Evolutionary conservation across 345 rosid species (phyloP).

Genomic region (Cardamine resedifolia): DNA sequence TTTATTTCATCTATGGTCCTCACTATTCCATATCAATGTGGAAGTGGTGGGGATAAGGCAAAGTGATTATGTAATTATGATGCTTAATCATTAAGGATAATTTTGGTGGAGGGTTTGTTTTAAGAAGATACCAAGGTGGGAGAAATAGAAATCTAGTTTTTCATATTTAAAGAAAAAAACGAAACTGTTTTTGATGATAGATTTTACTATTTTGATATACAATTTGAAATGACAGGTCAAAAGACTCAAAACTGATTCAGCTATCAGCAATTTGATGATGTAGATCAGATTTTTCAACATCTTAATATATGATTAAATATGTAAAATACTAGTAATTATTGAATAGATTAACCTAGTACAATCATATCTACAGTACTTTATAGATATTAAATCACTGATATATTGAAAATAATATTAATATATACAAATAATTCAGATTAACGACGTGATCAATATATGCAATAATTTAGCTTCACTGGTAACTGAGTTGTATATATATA

Average conservation of each 20-base stretch:
- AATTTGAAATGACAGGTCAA: neutral
- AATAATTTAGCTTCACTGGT: too few relatives aligned
- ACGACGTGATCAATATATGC: too few relatives aligned
- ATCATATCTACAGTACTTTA: neutral
- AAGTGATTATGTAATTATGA: constrained; percentile 31
- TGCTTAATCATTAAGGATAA: constrained; percentile 7
- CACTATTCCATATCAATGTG: constrained; percentile 25
- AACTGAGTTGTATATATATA: too few relatives aligned
- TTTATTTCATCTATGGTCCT: constrained; percentile 27
- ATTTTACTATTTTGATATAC: neutral
- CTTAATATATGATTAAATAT: neutral
- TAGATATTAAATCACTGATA: neutral
- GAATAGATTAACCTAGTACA: neutral
- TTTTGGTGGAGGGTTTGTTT: constrained; percentile 18
- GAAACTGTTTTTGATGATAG: neutral
- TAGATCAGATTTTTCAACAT: neutral
- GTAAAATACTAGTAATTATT: neutral
- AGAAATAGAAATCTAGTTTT: neutral
- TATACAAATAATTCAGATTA: too few relatives aligned
- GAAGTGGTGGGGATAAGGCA: constrained; percentile 28
- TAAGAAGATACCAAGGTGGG: neutral
- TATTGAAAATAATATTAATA: neutral
- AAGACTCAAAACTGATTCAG: neutral
- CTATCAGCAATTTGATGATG: neutral
- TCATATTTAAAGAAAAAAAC: neutral